Evolutionary conservation across 2,329 filamentous ascomycete species (phyloP), one percentile per base, ranked within the genome.

Genomic region (Karstenula rhodostoma): DNA sequence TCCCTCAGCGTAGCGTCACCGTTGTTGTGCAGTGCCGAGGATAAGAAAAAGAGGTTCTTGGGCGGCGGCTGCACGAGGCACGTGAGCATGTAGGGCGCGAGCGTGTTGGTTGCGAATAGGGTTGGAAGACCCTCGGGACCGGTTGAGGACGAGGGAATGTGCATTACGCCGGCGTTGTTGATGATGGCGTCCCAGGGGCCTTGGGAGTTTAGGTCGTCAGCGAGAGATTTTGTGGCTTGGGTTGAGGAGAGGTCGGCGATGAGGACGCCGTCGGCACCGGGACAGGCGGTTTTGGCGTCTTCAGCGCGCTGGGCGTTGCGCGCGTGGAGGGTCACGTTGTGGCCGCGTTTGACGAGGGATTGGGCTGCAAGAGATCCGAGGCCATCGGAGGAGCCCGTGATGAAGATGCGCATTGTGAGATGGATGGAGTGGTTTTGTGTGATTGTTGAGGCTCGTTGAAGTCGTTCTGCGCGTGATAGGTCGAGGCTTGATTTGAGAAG

Each of bases 381-480:
- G 61, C 85, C 86, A 68, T 88, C 85, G 17, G 83, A 82, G 29
- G 84, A 86, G 48, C 86, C 85, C 9, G 86, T 88, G 61, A 88
- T 86, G 58, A 84, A 72, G 61, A 85, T 81, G 25, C 80, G 78
- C 49, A 75, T 79, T 79, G 82, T 82, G 5, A n/a, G 32, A 52
- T 7, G 3, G 22, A 23, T 6, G 12, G 15, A 25, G 33, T 40
- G 23, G 8, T 29, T 8, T 23, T 2, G 33, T 23, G 33, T 40
- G 19, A 22, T 17, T 40, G 22, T 25, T 10, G 19, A n/a, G 8
- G 4, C 12, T 32, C 7, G 8, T 32, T 6, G 29, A 32, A 9
- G 4, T 5, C 7, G 8, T 10, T 32, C 2, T 32, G 29, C 29
- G 4, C 2, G 29, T 6, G 29, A 32, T 10, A 32, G 29, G 8